Evolutionary conservation across 768 basidiomycete species (phyloP).

Genomic region (Boletus patriciae): DNA sequence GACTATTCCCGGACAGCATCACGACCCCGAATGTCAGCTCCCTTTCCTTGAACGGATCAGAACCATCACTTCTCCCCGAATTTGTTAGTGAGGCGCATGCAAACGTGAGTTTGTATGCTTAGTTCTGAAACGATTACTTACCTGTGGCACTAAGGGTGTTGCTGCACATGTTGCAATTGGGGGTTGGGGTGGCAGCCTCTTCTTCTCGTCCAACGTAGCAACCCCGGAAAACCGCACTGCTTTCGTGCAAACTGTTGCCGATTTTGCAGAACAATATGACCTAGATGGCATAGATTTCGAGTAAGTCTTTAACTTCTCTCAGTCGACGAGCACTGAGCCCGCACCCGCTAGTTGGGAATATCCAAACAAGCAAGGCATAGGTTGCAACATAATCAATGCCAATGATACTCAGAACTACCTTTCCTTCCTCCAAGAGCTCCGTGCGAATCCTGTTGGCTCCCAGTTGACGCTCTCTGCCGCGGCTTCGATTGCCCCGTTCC

Average conservation of each 20-base stretch:
- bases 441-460: conserved; percentile 47
- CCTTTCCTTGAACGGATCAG: conserved; percentile 41
- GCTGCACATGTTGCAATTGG: conserved; percentile 61
- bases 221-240: conserved; percentile 56
- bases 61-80: conserved; percentile 49
- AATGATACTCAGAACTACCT: conserved; percentile 79
- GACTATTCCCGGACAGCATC: conserved; percentile 20
- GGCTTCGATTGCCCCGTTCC: conserved; percentile 64
- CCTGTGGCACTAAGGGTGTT: conserved; percentile 43
- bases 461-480: conserved; percentile 70
- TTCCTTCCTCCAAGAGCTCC: conserved; percentile 68
- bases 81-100: conserved; percentile 52
- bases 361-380: conserved; percentile 63
- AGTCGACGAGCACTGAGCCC: neutral
- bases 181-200: conserved; percentile 66
- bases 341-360: conserved; percentile 78
- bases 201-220: conserved; percentile 61
- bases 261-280: conserved; percentile 47
- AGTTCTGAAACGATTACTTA: neutral
- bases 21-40: conserved; percentile 35
- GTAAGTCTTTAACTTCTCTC: conserved; percentile 11
- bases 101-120: conserved; percentile 27
- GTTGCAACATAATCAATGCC: conserved; percentile 59
- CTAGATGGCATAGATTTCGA: conserved; percentile 54
- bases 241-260: conserved; percentile 60